A percentile compares a stretch with the other conserved stretches of the same genome.
Conservation (phyloP, 2,329 filamentous ascomycete genomes). For the Corniculantispora saksenae region DNA sequence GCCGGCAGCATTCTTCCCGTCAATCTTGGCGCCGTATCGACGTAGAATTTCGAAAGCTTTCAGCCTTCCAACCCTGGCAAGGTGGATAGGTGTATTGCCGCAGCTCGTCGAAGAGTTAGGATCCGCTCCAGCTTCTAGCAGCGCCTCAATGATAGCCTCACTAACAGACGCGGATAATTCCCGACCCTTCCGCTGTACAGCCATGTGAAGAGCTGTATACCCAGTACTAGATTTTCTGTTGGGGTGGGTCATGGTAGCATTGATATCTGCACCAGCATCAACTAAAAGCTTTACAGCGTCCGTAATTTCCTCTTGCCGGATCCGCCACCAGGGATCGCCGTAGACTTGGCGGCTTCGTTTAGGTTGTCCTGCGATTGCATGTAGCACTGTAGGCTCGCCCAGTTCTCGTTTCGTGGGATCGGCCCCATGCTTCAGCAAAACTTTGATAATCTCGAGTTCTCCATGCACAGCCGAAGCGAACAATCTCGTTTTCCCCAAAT, state of each 20-base stretch:
- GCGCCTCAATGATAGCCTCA: slow-evolving; percentile 23
- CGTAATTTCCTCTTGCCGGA: slow-evolving; percentile 19
- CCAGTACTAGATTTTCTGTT: not conserved
- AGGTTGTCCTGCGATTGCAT: not conserved
- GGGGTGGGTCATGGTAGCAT: slow-evolving; percentile 25
- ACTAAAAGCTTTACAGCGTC: slow-evolving; percentile 32
- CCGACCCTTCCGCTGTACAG: slow-evolving; percentile 26
- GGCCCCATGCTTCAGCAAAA: slow-evolving; percentile 28
- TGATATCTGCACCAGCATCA: slow-evolving; percentile 34
- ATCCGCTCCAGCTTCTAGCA: slow-evolving; percentile 36
- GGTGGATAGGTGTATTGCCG: not conserved
- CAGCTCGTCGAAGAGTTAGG: slow-evolving; percentile 21
- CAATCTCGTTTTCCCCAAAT: not conserved
- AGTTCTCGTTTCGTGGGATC: slow-evolving; percentile 20
- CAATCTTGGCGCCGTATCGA: not conserved
- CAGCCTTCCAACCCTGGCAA: not conserved
- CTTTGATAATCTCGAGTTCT: not conserved
- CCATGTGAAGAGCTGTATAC: not conserved
- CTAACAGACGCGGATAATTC: slow-evolving; percentile 17
- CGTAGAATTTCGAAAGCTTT: not conserved
- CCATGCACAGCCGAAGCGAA: not conserved
- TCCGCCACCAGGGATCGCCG: too few relatives aligned
- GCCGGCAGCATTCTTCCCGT: not conserved
- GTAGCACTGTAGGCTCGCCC: not conserved
- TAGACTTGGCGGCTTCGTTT: too few relatives aligned